Evolutionary conservation across 176 grass and related monocot species (phyloP).

Genomic region (Metroxylon sagu): DNA sequence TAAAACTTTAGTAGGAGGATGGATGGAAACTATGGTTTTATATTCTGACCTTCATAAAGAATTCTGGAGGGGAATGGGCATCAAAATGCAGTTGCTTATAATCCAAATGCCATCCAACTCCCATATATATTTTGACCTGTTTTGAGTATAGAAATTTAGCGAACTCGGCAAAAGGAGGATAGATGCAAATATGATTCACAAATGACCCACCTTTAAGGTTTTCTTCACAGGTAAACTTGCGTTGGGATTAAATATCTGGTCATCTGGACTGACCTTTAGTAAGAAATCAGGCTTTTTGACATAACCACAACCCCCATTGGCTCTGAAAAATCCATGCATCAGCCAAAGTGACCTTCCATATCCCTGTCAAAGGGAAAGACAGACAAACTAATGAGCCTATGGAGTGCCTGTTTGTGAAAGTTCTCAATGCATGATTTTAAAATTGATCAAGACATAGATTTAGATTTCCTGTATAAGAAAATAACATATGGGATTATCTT

Average conservation of each 20-base stretch:
- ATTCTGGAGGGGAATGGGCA: slow-evolving; percentile 1
- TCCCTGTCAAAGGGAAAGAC: not conserved
- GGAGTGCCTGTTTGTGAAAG: no score
- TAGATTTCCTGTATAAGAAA: no score
- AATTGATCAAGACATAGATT: no score
- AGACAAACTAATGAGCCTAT: no score
- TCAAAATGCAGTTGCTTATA: not conserved
- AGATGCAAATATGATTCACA: not conserved
- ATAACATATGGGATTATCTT: no score
- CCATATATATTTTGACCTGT: slow-evolving; percentile 4
- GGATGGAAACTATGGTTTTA: no score
- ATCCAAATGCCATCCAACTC: slow-evolving; percentile 1
- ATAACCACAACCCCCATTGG: slow-evolving; percentile 16
- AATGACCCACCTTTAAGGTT: slow-evolving; percentile 3
- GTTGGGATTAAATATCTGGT: slow-evolving; percentile 2
- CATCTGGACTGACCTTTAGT: not conserved
- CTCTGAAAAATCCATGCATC: slow-evolving; percentile 13
- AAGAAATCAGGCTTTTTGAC: slow-evolving; percentile 8
- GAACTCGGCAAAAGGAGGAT: not conserved
- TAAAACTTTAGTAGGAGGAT: no score
- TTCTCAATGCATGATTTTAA: no score
- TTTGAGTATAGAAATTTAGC: not conserved
- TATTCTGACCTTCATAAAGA: not conserved
- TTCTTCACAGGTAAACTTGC: slow-evolving; percentile 4
- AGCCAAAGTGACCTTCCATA: slow-evolving; percentile 10